Base-by-base conservation (phyloP, 257 asterid genomes). In the Galeopsis tetrahit region DNA sequence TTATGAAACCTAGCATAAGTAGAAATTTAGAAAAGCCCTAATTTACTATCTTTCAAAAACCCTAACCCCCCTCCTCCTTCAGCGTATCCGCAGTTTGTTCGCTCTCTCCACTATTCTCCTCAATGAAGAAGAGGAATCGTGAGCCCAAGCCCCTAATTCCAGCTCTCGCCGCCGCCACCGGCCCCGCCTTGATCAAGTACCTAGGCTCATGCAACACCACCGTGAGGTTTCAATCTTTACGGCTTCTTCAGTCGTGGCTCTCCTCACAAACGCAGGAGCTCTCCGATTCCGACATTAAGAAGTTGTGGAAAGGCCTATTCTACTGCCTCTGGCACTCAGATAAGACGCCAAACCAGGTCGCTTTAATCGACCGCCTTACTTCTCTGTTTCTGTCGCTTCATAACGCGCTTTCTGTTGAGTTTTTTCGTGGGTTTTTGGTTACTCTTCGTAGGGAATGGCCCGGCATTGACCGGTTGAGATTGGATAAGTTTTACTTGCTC, bases 321-420 rank as follows among this genome's bases (percentile, higher is more conserved):
- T 95, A 92, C 77, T 92, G 96, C 78, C 78, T 95, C 9, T 91
- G 99, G 98, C 99, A 91, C 79, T 78, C 95, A 10, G 98, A 92
- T 76, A 95, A 92, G 81, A 73, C 93, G 43, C 93, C 84, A 7
- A 89, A 92, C 70, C 98, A 95, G 85, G 73, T 90, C 51, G 80
- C 86, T 3, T 81, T 92, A 32, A 87, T 88, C 63, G 43, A 85
- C 44, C 85, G 93, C 3, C 81, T 90, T 21, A 80, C 90, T 4
- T 83, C 92, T 49, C 78, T 92, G 78, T 83, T 90, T 36, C 52
- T 80, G 3, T 72, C 83, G 35, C 89, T 92, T 43, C 83, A 86
- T n/a, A 86, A 86, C 4, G 73, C 84, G 46, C 77, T 92, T n/a
- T 74, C 90, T 10, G 21, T 95, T 63, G 90, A 85, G 68, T 95